Base-by-base conservation (phyloP, 768 basidiomycete genomes). In the Lentinula sp. region DNA sequence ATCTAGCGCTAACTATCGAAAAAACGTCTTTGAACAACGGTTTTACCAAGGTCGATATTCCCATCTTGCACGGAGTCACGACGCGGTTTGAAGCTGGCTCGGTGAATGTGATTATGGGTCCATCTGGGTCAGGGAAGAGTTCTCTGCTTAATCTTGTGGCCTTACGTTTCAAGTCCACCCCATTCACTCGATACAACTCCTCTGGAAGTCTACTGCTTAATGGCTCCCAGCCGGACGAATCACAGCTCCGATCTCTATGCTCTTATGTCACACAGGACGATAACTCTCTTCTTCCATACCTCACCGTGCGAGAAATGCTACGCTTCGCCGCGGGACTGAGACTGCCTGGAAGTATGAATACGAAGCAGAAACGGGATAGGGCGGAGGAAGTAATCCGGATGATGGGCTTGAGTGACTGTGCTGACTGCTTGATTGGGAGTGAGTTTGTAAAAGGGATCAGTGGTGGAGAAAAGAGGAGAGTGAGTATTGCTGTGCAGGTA, bases 351-450 rank as follows among this genome's bases (percentile, higher is more conserved):
- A 48, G 23, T 32, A 59, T 74, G 66, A 67, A 63, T n/a, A 63
- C 63, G 28, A 66, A 69, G 60, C 68, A 64, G 53, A 77, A 74
- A 65, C 59, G 73, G 0, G 73, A 73, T 0, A 64, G 78, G 3
- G 79, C 77, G 3, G 79, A 80, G 57, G 76, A 78, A 50, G 75
- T 80, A 1, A 62, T 79, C 7, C 58, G 66, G 34, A 75, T 77
- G 74, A 70, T 80, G 32, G 78, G 79, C 0, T 65, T 80, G 39
- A 72, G 72, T 58, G 72, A 75, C 45, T 78, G 78, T 61, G 78
- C 78, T n/a, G 73, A 79, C 64, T 70, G 71, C 39, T 68, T 78
- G n/a, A 75, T 79, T 35, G 79, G 79, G 16, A 77, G 77, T 6
- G 71, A 73, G 53, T 59, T 48, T 39, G 16, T 48, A 46, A 70